Base-by-base conservation (phyloP, 306 rosid genomes). In the Aeschynomene evenia region DNA sequence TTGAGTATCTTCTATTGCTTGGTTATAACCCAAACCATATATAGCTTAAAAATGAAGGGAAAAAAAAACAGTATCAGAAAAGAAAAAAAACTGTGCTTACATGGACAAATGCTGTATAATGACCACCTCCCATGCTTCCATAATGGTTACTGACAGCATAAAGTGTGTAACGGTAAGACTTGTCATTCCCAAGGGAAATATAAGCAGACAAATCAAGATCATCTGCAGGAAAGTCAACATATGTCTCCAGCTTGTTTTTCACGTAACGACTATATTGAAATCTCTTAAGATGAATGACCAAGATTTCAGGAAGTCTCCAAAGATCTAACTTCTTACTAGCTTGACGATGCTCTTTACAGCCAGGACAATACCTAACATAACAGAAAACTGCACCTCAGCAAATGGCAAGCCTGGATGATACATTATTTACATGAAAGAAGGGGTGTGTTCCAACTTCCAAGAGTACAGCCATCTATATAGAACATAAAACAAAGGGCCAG, bases 71-170 rank as follows among this genome's bases (percentile, higher is more conserved):
- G 61, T 14, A 31, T 5, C n/a, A n/a, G n/a, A n/a, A 28, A 42
- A 2, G 55, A 64, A 61, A 61, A 79, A 73, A 23, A 68, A 51
- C 31, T 63, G 40, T 61, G 80, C 99, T 91, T 87, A 91, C 99
- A 77, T 94, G 96, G 81, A 91, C 96, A 83, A 87, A 89, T 75
- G 99, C 99, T 3, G 97, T 94, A 82, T 94, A 94, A 74, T 94
- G 99, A 68, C 99, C 97, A 56, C 97, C 99, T 66, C 97, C 97
- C 99, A 94, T 85, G 92, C 95, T 91, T 76, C 99, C 99, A 74
- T 58, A 94, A 81, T 94, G 99, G 75, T 94, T 94, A 77, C 99
- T 94, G 60, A 94, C 73, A 8, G 99, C 97, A 73, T 91, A 94
- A 68, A 91, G 99, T 80, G 85, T 82, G 89, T 94, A 94, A 55